Conservation (phyloP, 768 basidiomycete genomes). For the Gloeophyllum trabeum region DNA sequence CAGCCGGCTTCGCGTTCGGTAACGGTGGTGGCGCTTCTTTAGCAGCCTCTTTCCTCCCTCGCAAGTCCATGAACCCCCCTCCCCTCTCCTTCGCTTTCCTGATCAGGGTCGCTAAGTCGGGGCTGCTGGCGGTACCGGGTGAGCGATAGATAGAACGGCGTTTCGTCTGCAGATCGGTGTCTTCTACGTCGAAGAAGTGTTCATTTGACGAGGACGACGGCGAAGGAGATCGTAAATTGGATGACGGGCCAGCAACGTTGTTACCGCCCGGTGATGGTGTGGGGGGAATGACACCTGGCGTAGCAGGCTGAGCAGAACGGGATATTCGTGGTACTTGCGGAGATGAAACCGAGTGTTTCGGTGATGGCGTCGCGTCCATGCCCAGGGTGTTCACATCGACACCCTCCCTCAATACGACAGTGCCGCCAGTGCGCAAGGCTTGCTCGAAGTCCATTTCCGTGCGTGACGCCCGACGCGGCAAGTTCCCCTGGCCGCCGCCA, state of each 20-base stretch:
- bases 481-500: constrained; percentile 16
- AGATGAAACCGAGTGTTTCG: constrained; percentile 26
- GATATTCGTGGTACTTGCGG: constrained; percentile 25
- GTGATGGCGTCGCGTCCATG: constrained; percentile 32
- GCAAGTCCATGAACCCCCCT: constrained; percentile 25
- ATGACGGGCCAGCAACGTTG: constrained; percentile 19
- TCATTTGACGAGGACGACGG: constrained; percentile 34
- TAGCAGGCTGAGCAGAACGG: constrained; percentile 35
- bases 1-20: constrained; percentile 14
- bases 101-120: constrained; percentile 81
- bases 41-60: constrained; percentile 22
- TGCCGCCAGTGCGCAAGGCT: constrained; percentile 54
- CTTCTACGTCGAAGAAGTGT: constrained; percentile 54
- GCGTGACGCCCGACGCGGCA: constrained; percentile 51
- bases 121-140: constrained; percentile 82
- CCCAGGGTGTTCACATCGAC: constrained; percentile 62
- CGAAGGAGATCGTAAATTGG: constrained; percentile 15
- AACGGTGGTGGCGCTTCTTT: constrained; percentile 33
- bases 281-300: constrained; percentile 54
- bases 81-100: constrained; percentile 73
- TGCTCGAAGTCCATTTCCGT: constrained; percentile 78
- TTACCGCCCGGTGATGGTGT: constrained; percentile 40
- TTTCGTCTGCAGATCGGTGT: constrained; percentile 58
- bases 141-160: constrained; percentile 82
- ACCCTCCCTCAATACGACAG: constrained; percentile 60